Evolutionary conservation across 2,329 filamentous ascomycete species (phyloP), one percentile per base, ranked within the genome.

Genomic region (Pseudogymnoascus sp.): DNA sequence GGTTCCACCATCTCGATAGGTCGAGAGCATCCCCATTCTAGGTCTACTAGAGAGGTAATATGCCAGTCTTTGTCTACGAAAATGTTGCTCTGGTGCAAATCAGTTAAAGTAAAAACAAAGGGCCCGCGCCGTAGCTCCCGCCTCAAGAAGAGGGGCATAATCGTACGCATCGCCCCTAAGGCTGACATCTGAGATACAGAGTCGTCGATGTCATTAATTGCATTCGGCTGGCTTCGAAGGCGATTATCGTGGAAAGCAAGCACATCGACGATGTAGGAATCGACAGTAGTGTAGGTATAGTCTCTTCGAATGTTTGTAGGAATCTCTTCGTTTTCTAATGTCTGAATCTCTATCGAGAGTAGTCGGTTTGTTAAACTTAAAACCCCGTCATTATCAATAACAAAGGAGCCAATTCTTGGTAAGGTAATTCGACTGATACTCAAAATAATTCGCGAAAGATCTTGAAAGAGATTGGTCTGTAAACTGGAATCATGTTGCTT

Each of bases 41-140:
- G 69, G 61, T 77, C 75, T 64, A 77, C 71, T 10, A 31, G 28
- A 31, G 62, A 67, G 34, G 67, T 73, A 36, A 77, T 67, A 54
- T 74, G 71, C 73, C 74, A 76, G 41, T 75, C 61, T 13, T 71
- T 61, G 63, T 77, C 74, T 4, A 77, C 74, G 61, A 77, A 72
- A 13, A 77, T 74, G 63, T 80, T 79, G 64, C 75, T 75, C 57
- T 71, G 68, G 51, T 78, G 76, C 19, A 79, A 65, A 65, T 79
- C 77, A 21, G 75, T 78, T 8, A 79, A 71, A 1, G 61, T 66
- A 60, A 71, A 69, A 11, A 74, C 60, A 62, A 76, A 78, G 1
- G 74, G 75, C 1, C 76, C 75, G 16, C 72, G 57, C 4, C 73
- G 68, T 11, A 67, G 63, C 11, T 69, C 63, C 3, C 67, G 65